Evolutionary conservation across 2,329 filamentous ascomycete species (phyloP).

Genomic region (Penicillium sp.): DNA sequence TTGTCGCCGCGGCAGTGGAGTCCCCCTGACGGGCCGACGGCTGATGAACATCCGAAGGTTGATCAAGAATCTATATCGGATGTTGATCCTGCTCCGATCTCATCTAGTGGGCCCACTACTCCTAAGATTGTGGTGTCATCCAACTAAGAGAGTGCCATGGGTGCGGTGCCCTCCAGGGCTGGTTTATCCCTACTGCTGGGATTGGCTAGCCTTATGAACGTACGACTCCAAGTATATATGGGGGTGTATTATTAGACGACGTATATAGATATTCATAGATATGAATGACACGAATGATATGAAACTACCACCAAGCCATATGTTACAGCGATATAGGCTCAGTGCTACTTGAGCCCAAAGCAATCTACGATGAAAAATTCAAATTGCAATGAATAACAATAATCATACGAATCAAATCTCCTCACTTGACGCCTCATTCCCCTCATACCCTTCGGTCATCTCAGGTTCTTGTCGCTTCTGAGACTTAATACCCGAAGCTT

Average conservation of each 20-base stretch:
- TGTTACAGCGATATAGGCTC: neutral
- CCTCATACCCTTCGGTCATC: neutral
- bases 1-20: neutral
- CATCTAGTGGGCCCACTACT: neutral
- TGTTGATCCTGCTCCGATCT: neutral
- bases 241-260: neutral
- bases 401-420: neutral
- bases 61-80: neutral
- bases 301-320: neutral
- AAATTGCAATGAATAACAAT: neutral
- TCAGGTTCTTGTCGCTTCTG: neutral
- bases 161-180: neutral
- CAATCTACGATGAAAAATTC: neutral
- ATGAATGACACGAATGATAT: neutral
- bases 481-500: constrained; percentile 20
- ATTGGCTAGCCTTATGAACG: neutral
- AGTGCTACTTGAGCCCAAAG: neutral
- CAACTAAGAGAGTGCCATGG: neutral
- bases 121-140: constrained; percentile 2
- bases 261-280: neutral
- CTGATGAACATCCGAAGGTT: neutral
- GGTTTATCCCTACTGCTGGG: neutral
- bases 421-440: neutral
- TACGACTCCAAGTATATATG: neutral
- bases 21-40: neutral